Base-by-base conservation (phyloP, 176 grass and related monocot genomes). In the Oryza nivara region DNA sequence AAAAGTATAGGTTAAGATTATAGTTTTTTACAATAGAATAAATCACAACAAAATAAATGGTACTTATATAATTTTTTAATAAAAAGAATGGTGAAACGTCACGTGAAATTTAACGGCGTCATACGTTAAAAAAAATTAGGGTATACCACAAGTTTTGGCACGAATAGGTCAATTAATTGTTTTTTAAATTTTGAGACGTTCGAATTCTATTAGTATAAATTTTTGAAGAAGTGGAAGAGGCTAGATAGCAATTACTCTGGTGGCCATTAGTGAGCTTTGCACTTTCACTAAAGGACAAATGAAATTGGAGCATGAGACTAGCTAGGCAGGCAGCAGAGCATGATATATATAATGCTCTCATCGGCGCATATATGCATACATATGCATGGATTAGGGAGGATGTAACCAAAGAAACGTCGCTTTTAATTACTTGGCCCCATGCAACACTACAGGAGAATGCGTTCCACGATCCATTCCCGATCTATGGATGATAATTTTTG, bases 371-470 rank as follows among this genome's bases (percentile, higher is more conserved):
- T 32, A 81, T 63, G 9, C 20, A 22, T 61, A 20, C 17, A 5
- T 22, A 19, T 54, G 16, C 46, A 44, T 67, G 68, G 88, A 67
- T 45, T 49, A 86, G 73, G 46, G 67, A 46, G 6, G 25, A 65
- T 78, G 83, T 30, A 82, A 78, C 83, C 83, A 82, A 89, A 86
- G 75, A 80, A 85, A 78, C 25, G 36, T 86, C 67, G 79, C 79
- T 86, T 86, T 81, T 80, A 86, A 58, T 58, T 63, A 65, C 82
- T 82, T 28, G 88, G 83, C 73, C 73, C 88, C 73, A 58, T 72
- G 75, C 69, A 79, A 90, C 72, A 52, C 17, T 12, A 14, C 63
- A 69, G 19, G 46, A 44, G 48, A 9, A 83, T 80, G 80, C 56
- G 79, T 78, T 56, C 41, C 68, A n/a, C 56, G 58, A 63, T 68